phyloP scores from a whole-genome alignment of 1,284 basidiomycete species.

The Testicularia cyperi region DNA sequence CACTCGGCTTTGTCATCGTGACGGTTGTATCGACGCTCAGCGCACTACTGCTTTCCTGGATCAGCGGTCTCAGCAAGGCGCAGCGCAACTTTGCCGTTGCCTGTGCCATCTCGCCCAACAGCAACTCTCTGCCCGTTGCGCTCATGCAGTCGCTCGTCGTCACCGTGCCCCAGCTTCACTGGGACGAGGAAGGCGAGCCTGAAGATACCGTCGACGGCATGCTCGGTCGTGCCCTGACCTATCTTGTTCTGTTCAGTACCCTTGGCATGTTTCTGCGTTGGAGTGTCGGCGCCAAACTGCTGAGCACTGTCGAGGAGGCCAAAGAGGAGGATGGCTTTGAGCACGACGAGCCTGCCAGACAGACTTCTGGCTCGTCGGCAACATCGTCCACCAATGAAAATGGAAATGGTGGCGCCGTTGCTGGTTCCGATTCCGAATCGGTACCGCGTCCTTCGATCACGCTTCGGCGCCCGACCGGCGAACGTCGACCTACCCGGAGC shows the following conservation, averaged over 20 bases:
- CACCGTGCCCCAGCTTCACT: conserved; percentile 79
- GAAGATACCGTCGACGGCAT: conserved; percentile 81
- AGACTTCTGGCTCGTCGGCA: too few species aligned
- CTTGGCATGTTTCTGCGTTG: conserved; percentile 73
- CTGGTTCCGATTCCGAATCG: background rate
- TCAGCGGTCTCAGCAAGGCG: conserved; percentile 54
- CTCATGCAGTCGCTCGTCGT: conserved; percentile 84
- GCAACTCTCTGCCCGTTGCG: conserved; percentile 89
- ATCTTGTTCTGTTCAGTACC: conserved; percentile 87
- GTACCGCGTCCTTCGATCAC: conserved; percentile 10
- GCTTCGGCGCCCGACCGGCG: conserved; percentile 37
- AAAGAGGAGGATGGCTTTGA: conserved; percentile 20
- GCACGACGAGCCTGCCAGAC: background rate
- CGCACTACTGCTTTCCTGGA: conserved; percentile 53
- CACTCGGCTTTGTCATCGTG: conserved; percentile 72
- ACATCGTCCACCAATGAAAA: background rate
- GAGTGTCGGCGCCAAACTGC: conserved; percentile 61
- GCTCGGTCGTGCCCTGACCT: conserved; percentile 87
- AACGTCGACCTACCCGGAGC: conserved; percentile 9
- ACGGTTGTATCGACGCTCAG: conserved; percentile 57
- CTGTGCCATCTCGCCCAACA: conserved; percentile 65
- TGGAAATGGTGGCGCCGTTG: background rate
- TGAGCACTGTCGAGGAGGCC: conserved; percentile 59
- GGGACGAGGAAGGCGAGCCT: conserved; percentile 66
- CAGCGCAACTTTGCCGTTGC: conserved; percentile 62